Base-by-base conservation (phyloP, 2,329 filamentous ascomycete genomes). In the Penicillium aurantiogriseum region DNA sequence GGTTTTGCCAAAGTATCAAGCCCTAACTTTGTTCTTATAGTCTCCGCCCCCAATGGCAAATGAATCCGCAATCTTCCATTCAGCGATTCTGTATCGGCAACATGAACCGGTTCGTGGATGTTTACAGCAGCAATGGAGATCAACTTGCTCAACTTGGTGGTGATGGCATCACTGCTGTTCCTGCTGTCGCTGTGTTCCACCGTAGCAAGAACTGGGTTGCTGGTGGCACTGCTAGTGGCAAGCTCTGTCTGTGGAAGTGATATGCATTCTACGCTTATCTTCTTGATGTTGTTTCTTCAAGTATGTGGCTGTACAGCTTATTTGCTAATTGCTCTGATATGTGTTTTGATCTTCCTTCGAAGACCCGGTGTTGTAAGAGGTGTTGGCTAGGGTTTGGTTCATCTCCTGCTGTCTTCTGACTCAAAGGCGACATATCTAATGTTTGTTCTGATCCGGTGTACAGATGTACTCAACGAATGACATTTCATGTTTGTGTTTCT, bases 21-120 rank as follows among this genome's bases (percentile, higher is more conserved):
- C 49, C 45, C 33, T 52, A 39, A 42, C 35, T 25, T 38, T 43
- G 25, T 42, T 35, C 48, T 21, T 46, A 9, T 73, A 86, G 84
- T 66, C 77, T 89, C 81, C 71, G 95, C 82, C 83, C 94, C 72
- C 91, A 96, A 67, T 99, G 94, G 94, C 94, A 99, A 73, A 80
- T 84, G 33, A 82, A 84, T 45, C 93, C 94, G 0, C 78, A 82
- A 35, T 91, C 94, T 57, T 87, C 88, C 8, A 86, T 95, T 5
- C 88, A 96, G 62, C 91, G 93, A 60, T 92, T 99, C 67, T 90
- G 86, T 25, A 93, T 99, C 56, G 94, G 91, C 1, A 99, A 97
- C 66, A 97, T 97, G 94, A 96, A 96, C 71, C 86, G 94, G 1
- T 97, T 97, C 67, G 91, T 97, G 1, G 94, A 99, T 69, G 84